Conservation (phyloP, 2,329 filamentous ascomycete genomes). For the Cercospora sp. region DNA sequence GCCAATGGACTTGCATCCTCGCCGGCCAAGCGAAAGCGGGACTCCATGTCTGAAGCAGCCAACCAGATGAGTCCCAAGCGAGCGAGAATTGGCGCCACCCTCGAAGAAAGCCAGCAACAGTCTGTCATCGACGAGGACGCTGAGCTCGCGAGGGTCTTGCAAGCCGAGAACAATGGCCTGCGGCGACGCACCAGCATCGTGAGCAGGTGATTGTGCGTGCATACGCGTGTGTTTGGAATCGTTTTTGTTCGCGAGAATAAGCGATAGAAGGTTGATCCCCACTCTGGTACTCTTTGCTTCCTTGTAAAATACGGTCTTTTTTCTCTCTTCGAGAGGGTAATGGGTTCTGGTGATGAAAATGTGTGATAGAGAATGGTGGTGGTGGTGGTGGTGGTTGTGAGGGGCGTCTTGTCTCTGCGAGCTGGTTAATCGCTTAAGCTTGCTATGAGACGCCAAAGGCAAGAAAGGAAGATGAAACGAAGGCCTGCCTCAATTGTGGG, state of each 20-base stretch:
- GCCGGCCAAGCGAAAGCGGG: constrained; percentile 30
- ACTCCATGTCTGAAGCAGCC: constrained; percentile 21
- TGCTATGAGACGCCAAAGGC: not conserved
- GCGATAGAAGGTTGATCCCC: constrained; percentile 7
- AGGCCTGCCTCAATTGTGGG: not conserved
- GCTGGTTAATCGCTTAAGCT: not conserved
- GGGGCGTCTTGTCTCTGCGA: not conserved
- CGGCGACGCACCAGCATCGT: constrained; percentile 17
- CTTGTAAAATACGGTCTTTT: not conserved
- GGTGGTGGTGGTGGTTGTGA: not conserved
- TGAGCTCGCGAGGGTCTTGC: constrained; percentile 24
- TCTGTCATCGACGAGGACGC: constrained; percentile 18
- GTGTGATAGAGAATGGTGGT: not conserved
- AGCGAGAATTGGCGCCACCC: constrained; percentile 17
- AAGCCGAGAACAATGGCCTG: constrained; percentile 27
- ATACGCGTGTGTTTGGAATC: not conserved
- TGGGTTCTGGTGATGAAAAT: not conserved
- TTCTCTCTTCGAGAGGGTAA: not conserved
- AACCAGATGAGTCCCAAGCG: constrained; percentile 14
- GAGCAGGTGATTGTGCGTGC: constrained; percentile 2
- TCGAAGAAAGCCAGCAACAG: constrained; percentile 5
- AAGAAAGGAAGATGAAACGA: not conserved
- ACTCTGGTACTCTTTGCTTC: constrained; percentile 4
- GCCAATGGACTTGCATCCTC: constrained; percentile 17
- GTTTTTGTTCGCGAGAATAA: not conserved